These are phyloP conservation scores for Microsporum ferrugineum DNA, from an alignment of 2,329 filamentous ascomycete species.

Conservation along the genomic window DNA sequence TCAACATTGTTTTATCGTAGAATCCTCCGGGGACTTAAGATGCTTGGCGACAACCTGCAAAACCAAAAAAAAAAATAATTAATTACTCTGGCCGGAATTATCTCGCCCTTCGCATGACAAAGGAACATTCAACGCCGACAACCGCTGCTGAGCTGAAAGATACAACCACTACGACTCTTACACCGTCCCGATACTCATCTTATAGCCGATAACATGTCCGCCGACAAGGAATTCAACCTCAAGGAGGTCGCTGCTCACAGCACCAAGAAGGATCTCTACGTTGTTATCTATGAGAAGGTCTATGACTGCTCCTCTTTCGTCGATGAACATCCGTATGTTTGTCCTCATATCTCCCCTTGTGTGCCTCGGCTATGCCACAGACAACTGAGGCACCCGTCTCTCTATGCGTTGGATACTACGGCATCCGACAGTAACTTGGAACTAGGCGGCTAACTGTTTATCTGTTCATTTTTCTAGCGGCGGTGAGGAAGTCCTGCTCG, in stretches of 20 bases:
- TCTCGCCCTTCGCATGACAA: neutral
- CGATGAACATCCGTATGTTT: constrained; percentile 82
- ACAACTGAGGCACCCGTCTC: neutral
- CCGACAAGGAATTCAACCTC: constrained; percentile 57
- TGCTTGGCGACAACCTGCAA: too few species aligned
- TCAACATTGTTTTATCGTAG: too few species aligned
- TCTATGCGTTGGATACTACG: neutral
- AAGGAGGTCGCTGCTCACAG: constrained; percentile 75
- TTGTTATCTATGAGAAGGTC: constrained; percentile 93
- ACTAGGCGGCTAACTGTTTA: constrained; percentile 18
- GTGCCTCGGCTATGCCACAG: neutral
- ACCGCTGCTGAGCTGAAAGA: neutral
- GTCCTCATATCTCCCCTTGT: neutral
- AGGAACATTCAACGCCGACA: neutral
- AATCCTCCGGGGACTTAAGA: too few species aligned
- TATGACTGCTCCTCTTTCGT: constrained; percentile 83
- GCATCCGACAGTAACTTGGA: neutral
- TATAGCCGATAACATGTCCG: constrained; percentile 34
- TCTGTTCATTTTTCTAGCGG: constrained; percentile 47
- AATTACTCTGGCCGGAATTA: too few species aligned
- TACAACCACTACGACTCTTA: neutral
- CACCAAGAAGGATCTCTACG: constrained; percentile 81
- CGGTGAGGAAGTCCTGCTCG: constrained; percentile 95
- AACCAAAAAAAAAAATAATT: too few species aligned
- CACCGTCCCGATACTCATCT: neutral